A percentile compares a stretch with the other conserved stretches of the same genome.
Evolutionary conservation across 805 yeast species (phyloP).

Genomic region (Debaryomyces castellii): DNA sequence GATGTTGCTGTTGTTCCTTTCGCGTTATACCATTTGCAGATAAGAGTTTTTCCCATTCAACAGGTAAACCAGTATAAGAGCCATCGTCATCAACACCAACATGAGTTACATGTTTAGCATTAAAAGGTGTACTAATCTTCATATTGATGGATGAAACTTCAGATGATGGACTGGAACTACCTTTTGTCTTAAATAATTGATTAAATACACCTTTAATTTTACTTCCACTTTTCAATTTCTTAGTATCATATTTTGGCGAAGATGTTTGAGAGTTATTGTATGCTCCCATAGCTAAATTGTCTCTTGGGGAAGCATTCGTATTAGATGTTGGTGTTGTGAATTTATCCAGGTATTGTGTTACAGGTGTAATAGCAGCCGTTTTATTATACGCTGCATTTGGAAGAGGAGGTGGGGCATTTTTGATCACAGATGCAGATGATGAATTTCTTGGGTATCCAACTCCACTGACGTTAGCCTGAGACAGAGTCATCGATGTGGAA

Average conservation of each 20-base stretch:
- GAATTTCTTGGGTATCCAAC: constrained; percentile 8
- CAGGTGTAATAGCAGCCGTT: constrained; percentile 11
- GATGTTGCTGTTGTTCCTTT: constrained; percentile 86
- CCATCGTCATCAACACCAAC: constrained; percentile 90
- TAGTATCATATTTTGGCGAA: constrained; percentile 16
- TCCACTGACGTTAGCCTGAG: not conserved
- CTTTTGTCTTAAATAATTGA: constrained; percentile 37
- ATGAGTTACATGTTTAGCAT: constrained; percentile 87
- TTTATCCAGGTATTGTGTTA: constrained; percentile 3
- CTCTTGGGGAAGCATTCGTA: constrained; percentile 23
- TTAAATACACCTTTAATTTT: constrained; percentile 61
- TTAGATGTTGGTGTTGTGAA: constrained; percentile 5
- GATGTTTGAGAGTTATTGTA: constrained; percentile 10
- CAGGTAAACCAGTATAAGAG: constrained; percentile 87
- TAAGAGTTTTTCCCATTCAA: constrained; percentile 84
- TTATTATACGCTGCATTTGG: constrained; percentile 5
- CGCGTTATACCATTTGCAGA: constrained; percentile 84
- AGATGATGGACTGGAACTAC: constrained; percentile 10
- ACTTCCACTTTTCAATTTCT: constrained; percentile 43
- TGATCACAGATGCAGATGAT: constrained; percentile 23
- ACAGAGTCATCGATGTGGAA: not conserved
- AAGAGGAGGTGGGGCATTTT: constrained; percentile 20
- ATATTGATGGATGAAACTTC: constrained; percentile 26
- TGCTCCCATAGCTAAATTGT: constrained; percentile 19
- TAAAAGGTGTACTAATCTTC: constrained; percentile 88